A percentile compares a stretch with the other conserved stretches of the same genome.
These are phyloP conservation scores for Nevesoporus exiguus DNA, from an alignment of 768 basidiomycete species.

Conservation along the genomic window DNA sequence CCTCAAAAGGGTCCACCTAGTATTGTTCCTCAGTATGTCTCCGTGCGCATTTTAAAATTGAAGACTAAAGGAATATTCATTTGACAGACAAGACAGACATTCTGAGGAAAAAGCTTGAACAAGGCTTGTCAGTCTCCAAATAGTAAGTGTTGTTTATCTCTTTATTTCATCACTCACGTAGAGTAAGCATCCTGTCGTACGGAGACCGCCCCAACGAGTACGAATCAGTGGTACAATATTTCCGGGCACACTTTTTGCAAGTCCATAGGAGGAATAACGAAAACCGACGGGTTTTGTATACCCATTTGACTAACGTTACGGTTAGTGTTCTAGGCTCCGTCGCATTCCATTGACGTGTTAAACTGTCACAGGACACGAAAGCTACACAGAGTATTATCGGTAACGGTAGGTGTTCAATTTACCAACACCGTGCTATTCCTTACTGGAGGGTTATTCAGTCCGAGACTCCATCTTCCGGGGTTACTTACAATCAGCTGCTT, in stretches of 20 bases:
- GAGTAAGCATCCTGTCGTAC: constrained; percentile 70
- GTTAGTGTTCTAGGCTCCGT: constrained; percentile 37
- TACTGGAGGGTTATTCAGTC: constrained; percentile 37
- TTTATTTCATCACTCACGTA: constrained; percentile 7
- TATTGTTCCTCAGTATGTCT: constrained; percentile 55
- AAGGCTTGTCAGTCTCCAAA: constrained; percentile 69
- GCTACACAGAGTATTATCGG: constrained; percentile 80
- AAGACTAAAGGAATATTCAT: neutral
- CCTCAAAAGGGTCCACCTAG: constrained; percentile 63
- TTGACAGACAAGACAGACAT: constrained; percentile 73
- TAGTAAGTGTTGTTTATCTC: constrained; percentile 49
- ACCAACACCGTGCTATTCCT: neutral
- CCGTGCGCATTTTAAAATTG: neutral
- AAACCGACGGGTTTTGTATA: constrained; percentile 75
- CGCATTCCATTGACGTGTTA: constrained; percentile 4
- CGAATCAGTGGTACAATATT: constrained; percentile 79
- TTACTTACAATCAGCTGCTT: constrained; percentile 67
- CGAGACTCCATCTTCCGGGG: constrained; percentile 76
- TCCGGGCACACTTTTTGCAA: constrained; percentile 84
- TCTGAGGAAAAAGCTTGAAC: constrained; percentile 64
- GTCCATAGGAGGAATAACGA: constrained; percentile 76
- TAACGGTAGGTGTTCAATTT: constrained; percentile 51
- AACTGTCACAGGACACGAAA: constrained; percentile 61
- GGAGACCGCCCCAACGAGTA: constrained; percentile 79
- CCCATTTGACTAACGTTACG: constrained; percentile 78